Evolutionary conservation across 2,329 filamentous ascomycete genomes (phyloP).

Genomic region (Sarocladium oryzae): DNA sequence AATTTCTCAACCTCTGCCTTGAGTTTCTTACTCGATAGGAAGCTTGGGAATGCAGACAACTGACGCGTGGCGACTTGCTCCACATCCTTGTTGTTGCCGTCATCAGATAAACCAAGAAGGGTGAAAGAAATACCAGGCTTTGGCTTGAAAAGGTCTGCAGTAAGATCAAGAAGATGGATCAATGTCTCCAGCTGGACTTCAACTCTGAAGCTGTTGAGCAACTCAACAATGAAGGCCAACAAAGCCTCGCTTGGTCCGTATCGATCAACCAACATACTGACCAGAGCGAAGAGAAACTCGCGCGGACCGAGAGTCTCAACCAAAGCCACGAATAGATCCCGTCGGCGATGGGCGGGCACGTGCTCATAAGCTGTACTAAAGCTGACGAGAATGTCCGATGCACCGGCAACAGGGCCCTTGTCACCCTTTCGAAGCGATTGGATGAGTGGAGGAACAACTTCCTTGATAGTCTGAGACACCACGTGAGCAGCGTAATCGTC

Average conservation of each 20-base stretch:
- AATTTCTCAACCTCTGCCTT: constrained; percentile 49
- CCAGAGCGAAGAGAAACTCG: constrained; percentile 81
- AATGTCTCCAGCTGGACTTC: constrained; percentile 73
- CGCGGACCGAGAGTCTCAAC: constrained; percentile 77
- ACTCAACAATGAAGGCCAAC: constrained; percentile 65
- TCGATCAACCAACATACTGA: constrained; percentile 85
- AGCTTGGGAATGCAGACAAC: constrained; percentile 49
- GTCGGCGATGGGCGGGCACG: constrained; percentile 79
- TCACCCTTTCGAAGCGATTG: constrained; percentile 76
- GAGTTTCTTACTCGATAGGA: constrained; percentile 52
- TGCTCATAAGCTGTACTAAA: constrained; percentile 97
- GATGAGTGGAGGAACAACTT: constrained; percentile 88
- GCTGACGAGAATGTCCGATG: constrained; percentile 85
- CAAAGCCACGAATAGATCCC: constrained; percentile 76
- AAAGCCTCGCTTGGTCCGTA: constrained; percentile 73
- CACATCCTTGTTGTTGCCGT: constrained; percentile 37
- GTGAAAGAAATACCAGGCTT: constrained; percentile 68
- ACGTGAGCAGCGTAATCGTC: constrained; percentile 97
- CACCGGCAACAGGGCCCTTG: constrained; percentile 70
- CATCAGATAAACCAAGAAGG: constrained; percentile 55
- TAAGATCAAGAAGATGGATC: constrained; percentile 68
- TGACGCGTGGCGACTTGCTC: constrained; percentile 47
- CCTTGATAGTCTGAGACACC: constrained; percentile 88
- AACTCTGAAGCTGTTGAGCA: constrained; percentile 67
- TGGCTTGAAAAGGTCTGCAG: constrained; percentile 67